Percentiles rank a stretch among this genome's conserved stretches.
Conservation (phyloP, 345 rosid species). For the Geranium brycei region DNA sequence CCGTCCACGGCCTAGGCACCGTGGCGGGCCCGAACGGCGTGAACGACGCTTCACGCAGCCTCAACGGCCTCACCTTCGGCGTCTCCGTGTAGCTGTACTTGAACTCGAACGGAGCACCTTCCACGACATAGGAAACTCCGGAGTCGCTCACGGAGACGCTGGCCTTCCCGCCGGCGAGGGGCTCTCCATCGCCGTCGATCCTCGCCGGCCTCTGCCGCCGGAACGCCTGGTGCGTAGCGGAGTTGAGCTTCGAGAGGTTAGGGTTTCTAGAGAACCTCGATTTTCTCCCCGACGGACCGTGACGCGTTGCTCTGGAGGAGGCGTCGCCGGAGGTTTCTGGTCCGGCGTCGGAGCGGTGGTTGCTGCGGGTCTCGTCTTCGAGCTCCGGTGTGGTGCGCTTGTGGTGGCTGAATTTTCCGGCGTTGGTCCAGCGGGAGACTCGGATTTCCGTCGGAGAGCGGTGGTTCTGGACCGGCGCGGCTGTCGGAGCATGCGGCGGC, state of each 20-base stretch:
- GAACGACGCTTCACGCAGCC: slow-evolving; percentile 62
- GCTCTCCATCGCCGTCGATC: background rate
- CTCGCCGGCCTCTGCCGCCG: slow-evolving; percentile 14
- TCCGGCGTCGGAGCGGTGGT: slow-evolving; percentile 51
- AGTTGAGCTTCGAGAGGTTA: slow-evolving; percentile 15
- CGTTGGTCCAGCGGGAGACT: slow-evolving; percentile 75
- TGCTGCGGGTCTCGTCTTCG: slow-evolving; percentile 59
- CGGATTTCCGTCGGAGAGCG: slow-evolving; percentile 38
- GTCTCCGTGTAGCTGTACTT: slow-evolving; percentile 92
- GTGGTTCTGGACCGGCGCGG: slow-evolving; percentile 4
- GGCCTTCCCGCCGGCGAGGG: slow-evolving; percentile 24
- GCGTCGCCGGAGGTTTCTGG: slow-evolving; percentile 25
- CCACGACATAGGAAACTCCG: slow-evolving; percentile 56
- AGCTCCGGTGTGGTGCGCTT: slow-evolving; percentile 50
- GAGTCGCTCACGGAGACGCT: slow-evolving; percentile 41
- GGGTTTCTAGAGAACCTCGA: slow-evolving; percentile 57
- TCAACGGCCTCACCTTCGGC: slow-evolving; percentile 66
- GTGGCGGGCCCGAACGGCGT: slow-evolving; percentile 83
- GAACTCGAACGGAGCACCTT: slow-evolving; percentile 91
- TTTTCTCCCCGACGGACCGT: slow-evolving; percentile 51
- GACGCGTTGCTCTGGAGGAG: slow-evolving; percentile 21
- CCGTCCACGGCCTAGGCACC: slow-evolving; percentile 90
- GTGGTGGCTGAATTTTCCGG: slow-evolving; percentile 49
- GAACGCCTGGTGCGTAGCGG: slow-evolving; percentile 31
- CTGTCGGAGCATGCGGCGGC: slow-evolving; percentile 20